Conservation (phyloP, 23 red algal species). For the Gracilaria vermiculophylla region DNA sequence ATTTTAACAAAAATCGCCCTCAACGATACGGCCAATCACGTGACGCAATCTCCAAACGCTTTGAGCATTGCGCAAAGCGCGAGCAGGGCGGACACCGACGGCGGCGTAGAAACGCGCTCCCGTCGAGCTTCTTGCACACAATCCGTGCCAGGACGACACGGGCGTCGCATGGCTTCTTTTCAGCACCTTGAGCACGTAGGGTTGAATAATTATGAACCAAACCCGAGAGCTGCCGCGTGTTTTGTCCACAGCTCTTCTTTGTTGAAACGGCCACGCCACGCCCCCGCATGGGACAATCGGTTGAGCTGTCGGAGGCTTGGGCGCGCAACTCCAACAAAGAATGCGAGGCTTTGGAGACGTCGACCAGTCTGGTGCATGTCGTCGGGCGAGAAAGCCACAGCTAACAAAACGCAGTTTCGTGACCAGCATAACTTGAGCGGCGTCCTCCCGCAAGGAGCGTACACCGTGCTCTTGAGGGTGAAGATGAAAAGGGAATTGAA, state of each 20-base stretch:
- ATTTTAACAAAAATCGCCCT: background rate
- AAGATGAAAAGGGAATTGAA: slow-evolving; percentile 1
- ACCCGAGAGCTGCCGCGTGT: background rate
- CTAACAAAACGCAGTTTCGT: background rate
- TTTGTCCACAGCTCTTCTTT: background rate
- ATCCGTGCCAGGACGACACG: background rate
- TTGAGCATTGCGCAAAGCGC: background rate
- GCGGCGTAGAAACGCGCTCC: background rate
- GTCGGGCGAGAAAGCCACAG: background rate
- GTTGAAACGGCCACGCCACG: background rate
- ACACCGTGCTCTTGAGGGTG: slow-evolving; percentile 30
- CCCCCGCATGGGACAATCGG: background rate
- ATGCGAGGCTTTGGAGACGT: background rate
- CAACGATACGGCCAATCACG: slow-evolving; percentile 1
- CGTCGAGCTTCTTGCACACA: background rate
- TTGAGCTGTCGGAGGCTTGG: background rate
- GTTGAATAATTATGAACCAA: background rate
- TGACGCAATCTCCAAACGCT: background rate
- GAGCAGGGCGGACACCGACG: background rate
- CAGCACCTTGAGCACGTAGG: background rate
- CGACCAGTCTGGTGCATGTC: background rate
- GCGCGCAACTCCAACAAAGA: background rate
- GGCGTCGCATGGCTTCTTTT: background rate
- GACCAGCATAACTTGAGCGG: background rate
- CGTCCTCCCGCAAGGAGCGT: slow-evolving; percentile 15